Conservation (phyloP, 768 basidiomycete genomes). For the Termitomyces sp. region DNA sequence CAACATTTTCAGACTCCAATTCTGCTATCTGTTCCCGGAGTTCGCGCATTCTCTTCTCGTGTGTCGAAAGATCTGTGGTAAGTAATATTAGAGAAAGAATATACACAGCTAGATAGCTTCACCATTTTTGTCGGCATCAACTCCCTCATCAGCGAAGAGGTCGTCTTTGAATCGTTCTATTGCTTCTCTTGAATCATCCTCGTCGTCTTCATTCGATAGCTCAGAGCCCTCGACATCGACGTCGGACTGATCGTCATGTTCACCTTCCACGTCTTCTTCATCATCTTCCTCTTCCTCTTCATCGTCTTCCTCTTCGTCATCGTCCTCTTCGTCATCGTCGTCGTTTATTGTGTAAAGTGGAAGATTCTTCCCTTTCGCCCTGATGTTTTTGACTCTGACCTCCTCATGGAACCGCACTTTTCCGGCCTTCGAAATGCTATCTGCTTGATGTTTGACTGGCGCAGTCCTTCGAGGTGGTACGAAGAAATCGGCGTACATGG, state of each 20-base stretch:
- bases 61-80: slow-evolving; percentile 58
- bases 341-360: slow-evolving; percentile 43
- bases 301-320: slow-evolving; percentile 25
- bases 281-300: slow-evolving; percentile 19
- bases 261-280: slow-evolving; percentile 9
- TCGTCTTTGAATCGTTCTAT: slow-evolving; percentile 74
- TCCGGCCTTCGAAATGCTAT: slow-evolving; percentile 18
- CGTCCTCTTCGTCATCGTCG: slow-evolving; percentile 30
- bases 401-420: slow-evolving; percentile 78
- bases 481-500: slow-evolving; percentile 79
- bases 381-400: slow-evolving; percentile 79
- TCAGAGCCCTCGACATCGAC: slow-evolving; percentile 15
- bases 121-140: slow-evolving; percentile 28
- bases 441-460: slow-evolving; percentile 13
- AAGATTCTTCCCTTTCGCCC: slow-evolving; percentile 60
- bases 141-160: slow-evolving; percentile 72
- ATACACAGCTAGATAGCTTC: slow-evolving; percentile 4
- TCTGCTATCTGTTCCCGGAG: slow-evolving; percentile 74
- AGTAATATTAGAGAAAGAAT: slow-evolving; percentile 1
- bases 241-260: slow-evolving; percentile 17
- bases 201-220: slow-evolving; percentile 24
- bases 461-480: slow-evolving; percentile 42
- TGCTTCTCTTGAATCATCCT: slow-evolving; percentile 32
- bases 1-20: slow-evolving; percentile 84
- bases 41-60: slow-evolving; percentile 73